Conservation (phyloP, 163 green algal species). For the Volvox carteri region DNA sequence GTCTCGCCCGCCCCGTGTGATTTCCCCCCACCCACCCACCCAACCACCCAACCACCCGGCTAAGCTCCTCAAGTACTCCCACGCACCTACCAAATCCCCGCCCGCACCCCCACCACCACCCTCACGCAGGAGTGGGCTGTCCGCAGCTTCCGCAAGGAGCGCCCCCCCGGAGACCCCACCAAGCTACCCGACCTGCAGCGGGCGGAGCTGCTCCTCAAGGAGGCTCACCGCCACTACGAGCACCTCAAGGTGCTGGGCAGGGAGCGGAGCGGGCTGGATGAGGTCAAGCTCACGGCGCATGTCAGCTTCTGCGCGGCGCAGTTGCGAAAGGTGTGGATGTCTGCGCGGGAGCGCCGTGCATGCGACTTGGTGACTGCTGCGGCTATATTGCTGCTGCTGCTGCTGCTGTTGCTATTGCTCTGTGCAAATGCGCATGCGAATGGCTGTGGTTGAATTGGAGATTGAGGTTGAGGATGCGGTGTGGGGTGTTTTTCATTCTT, state of each 20-base stretch:
- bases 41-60: too few relatives aligned
- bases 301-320: conserved; percentile 72
- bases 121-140: conserved; percentile 88
- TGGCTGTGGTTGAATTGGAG: too few relatives aligned
- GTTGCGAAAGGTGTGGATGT: conserved; percentile 36
- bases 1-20: too few relatives aligned
- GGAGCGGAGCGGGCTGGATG: conserved; percentile 64
- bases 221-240: conserved; percentile 58
- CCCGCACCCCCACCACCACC: too few relatives aligned
- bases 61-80: too few relatives aligned
- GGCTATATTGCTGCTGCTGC: too few relatives aligned
- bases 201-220: conserved; percentile 62
- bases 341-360: neutral
- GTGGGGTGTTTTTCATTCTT: too few relatives aligned
- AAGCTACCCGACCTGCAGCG: conserved; percentile 70
- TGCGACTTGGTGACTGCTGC: too few relatives aligned
- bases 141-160: conserved; percentile 75
- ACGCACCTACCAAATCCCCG: neutral
- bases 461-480: too few relatives aligned
- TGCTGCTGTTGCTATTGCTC: too few relatives aligned
- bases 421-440: too few relatives aligned
- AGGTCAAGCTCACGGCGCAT: conserved; percentile 74
- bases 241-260: conserved; percentile 55
- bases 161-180: conserved; percentile 66
- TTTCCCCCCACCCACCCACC: too few relatives aligned